These are phyloP conservation scores for Cordyceps farinosa DNA, from an alignment of 2,329 filamentous ascomycete species.

Conservation along the genomic window DNA sequence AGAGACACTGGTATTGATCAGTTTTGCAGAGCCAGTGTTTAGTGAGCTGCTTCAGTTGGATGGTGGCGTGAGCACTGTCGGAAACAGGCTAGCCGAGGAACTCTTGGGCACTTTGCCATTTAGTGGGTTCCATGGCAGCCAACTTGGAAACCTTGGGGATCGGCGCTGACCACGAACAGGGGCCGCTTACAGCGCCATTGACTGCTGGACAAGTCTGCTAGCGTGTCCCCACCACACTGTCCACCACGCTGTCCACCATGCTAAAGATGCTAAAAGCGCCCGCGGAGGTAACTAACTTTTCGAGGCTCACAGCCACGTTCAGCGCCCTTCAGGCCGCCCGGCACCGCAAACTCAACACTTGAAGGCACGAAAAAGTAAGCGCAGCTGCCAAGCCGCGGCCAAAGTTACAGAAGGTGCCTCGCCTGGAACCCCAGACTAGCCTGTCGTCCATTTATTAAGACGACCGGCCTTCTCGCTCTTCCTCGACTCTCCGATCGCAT, in stretches of 20 bases:
- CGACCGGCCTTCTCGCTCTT: neutral
- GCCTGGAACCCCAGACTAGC: neutral
- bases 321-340: neutral
- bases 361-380: neutral
- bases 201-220: neutral
- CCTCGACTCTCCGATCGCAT: conserved; percentile 1
- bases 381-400: neutral
- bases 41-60: neutral
- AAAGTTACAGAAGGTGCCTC: neutral
- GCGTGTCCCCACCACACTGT: neutral
- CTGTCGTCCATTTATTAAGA: neutral
- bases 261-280: neutral
- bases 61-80: neutral
- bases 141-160: neutral
- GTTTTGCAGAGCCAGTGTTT: neutral
- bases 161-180: neutral
- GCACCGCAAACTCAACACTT: neutral
- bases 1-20: no score
- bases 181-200: neutral
- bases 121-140: no score
- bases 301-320: no score
- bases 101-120: neutral
- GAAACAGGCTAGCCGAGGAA: neutral
- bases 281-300: neutral
- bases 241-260: no score